Percentiles rank a stretch among this genome's conserved stretches.
phyloP scores from a whole-genome alignment of 1,284 basidiomycete species.

The Meira miltonrushii region DNA sequence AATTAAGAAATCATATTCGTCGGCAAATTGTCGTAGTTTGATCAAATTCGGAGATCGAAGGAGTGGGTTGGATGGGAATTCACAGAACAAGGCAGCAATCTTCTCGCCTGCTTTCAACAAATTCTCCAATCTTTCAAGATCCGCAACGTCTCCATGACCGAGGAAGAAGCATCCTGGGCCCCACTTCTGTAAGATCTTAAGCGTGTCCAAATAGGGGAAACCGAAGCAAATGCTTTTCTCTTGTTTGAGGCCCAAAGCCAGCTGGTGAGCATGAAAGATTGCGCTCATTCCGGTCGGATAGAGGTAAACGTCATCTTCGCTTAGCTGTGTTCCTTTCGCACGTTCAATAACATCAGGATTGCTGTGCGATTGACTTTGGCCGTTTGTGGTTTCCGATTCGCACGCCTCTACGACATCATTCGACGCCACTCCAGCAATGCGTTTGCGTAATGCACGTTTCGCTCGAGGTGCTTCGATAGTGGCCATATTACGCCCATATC shows the following conservation, averaged over 20 bases:
- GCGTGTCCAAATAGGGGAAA: slow-evolving; percentile 95
- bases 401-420: not conserved
- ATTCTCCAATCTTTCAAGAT: slow-evolving; percentile 69
- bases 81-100: slow-evolving; percentile 60
- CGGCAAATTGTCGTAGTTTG: slow-evolving; percentile 74
- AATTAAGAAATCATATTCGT: slow-evolving; percentile 80
- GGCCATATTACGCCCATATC: slow-evolving; percentile 89
- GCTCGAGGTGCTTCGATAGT: slow-evolving; percentile 67
- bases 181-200: slow-evolving; percentile 94
- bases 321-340: slow-evolving; percentile 23
- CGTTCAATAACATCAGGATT: slow-evolving; percentile 3
- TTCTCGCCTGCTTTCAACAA: slow-evolving; percentile 37
- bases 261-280: slow-evolving; percentile 83
- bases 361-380: slow-evolving; percentile 14
- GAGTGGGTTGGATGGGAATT: slow-evolving; percentile 92
- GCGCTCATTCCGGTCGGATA: slow-evolving; percentile 85
- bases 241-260: slow-evolving; percentile 56
- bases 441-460: slow-evolving; percentile 76
- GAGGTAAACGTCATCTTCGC: slow-evolving; percentile 79
- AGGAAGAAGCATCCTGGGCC: slow-evolving; percentile 89
- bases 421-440: slow-evolving; percentile 67
- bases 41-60: slow-evolving; percentile 75
- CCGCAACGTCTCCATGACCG: slow-evolving; percentile 71
- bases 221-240: slow-evolving; percentile 57
- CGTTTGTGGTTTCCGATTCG: not conserved